Conservation (phyloP, 108 stramenopile species). For the Cyclotella baltica region DNA sequence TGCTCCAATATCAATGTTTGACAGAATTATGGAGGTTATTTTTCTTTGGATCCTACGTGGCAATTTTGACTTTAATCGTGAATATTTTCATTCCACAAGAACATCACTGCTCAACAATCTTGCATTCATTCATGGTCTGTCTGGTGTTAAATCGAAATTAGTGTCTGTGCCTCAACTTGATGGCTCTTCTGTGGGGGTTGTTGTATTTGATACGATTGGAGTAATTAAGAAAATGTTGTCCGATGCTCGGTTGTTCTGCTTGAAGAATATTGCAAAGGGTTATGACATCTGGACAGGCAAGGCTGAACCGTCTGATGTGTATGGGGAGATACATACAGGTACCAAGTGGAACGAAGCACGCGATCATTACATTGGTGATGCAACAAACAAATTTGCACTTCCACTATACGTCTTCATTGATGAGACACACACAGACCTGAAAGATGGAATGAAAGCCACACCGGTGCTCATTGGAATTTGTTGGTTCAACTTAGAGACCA, state of each 20-base stretch:
- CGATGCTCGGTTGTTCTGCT: neutral
- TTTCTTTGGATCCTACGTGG: neutral
- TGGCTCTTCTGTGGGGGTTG: neutral
- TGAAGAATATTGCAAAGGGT: neutral
- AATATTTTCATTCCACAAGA: neutral
- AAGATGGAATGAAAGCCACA: neutral
- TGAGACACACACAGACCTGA: slow-evolving; percentile 1
- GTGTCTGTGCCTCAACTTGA: neutral
- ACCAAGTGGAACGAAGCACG: neutral
- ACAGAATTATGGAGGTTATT: neutral
- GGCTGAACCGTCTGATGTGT: neutral
- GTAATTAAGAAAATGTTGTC: neutral
- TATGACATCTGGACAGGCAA: neutral
- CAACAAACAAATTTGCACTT: neutral
- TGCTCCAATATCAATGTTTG: neutral
- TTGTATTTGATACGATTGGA: neutral
- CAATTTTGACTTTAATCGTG: slow-evolving; percentile 1
- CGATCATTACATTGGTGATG: neutral
- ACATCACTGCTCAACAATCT: neutral
- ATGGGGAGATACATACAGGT: slow-evolving; percentile 10
- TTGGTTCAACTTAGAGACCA: neutral
- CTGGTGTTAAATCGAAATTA: neutral
- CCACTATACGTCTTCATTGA: neutral
- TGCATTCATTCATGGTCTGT: neutral
- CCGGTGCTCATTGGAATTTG: neutral